These are phyloP conservation scores for Diacronema lutheri DNA, from an alignment of 78 protist species.

Conservation along the genomic window DNA sequence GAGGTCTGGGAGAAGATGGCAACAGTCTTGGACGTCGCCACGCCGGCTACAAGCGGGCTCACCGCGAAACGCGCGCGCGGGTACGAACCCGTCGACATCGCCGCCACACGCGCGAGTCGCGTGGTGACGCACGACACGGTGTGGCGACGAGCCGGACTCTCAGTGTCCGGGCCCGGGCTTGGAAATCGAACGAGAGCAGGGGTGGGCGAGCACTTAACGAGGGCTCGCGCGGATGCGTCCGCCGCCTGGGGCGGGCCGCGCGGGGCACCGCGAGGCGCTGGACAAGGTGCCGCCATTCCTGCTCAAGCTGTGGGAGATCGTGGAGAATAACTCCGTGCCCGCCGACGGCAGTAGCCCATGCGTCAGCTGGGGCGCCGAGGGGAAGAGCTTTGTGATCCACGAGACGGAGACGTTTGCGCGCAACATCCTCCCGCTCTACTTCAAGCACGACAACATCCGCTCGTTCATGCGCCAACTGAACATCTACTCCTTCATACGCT, in stretches of 20 bases:
- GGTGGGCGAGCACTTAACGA: no score
- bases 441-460: conserved; percentile 24
- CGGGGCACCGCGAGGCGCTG: no score
- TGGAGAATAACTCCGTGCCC: background rate
- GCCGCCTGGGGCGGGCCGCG: no score
- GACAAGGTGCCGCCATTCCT: conserved; percentile 3
- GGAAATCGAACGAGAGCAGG: no score
- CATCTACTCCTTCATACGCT: background rate
- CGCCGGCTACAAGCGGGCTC: background rate
- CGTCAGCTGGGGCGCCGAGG: background rate
- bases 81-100: no score
- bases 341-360: background rate
- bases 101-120: no score
- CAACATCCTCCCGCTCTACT: background rate
- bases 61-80: background rate
- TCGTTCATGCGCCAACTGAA: conserved; percentile 16
- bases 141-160: no score
- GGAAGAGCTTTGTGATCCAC: background rate
- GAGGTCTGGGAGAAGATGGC: background rate
- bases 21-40: conserved; percentile 4
- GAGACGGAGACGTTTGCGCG: background rate
- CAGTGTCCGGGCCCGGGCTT: no score
- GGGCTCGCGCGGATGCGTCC: no score
- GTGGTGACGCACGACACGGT: no score
- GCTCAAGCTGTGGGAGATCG: background rate